Conservation (phyloP, 2,329 filamentous ascomycete genomes). For the Monosporascus ibericus region DNA sequence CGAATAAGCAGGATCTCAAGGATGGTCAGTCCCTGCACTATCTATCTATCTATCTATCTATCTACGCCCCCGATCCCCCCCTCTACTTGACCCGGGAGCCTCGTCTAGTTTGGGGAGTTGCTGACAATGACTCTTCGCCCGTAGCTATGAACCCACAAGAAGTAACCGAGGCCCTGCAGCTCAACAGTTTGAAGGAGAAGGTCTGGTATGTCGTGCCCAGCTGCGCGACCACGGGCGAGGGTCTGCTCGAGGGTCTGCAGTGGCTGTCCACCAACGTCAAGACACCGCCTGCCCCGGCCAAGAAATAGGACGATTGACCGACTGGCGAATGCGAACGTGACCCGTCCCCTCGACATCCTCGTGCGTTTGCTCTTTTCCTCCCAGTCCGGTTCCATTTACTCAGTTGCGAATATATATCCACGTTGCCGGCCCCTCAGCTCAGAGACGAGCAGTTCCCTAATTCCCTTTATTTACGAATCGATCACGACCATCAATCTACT, state of each 20-base stretch:
- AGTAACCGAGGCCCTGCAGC: slow-evolving; percentile 70
- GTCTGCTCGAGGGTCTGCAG: slow-evolving; percentile 72
- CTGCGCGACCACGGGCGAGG: slow-evolving; percentile 75
- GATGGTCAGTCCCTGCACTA: slow-evolving; percentile 51
- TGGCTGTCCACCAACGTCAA: slow-evolving; percentile 86
- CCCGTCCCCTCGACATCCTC: too few relatives aligned
- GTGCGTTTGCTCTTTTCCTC: too few relatives aligned
- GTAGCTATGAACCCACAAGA: slow-evolving; percentile 73
- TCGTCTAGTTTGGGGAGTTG: background rate
- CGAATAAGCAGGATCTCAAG: slow-evolving; percentile 95
- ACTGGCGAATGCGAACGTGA: too few relatives aligned
- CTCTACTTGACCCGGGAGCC: too few relatives aligned
- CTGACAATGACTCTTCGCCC: background rate
- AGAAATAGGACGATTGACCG: slow-evolving; percentile 39
- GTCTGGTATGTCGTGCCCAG: slow-evolving; percentile 81
- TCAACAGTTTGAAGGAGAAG: slow-evolving; percentile 74
- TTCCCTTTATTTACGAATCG: background rate
- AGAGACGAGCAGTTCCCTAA: background rate
- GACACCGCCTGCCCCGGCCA: slow-evolving; percentile 47
- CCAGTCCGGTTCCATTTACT: too few relatives aligned
- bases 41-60: background rate
- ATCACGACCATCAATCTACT: too few relatives aligned
- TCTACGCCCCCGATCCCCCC: too few relatives aligned
- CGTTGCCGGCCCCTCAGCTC: background rate
- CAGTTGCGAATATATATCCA: too few relatives aligned